Evolutionary conservation across 768 basidiomycete species (phyloP).

Genomic region (Agrocybe pediades): DNA sequence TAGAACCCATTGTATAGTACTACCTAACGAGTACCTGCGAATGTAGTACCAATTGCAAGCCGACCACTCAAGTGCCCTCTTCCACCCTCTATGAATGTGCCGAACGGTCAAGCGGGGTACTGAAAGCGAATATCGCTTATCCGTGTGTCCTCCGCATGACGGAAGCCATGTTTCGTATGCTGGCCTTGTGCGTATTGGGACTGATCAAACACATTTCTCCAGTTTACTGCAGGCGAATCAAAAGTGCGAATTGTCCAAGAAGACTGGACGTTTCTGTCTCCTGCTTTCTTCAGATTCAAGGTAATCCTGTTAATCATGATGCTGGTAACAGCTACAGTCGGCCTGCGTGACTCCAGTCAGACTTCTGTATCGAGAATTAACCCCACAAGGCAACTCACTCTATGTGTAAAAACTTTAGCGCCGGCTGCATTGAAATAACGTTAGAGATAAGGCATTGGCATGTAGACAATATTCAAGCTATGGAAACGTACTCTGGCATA

Average conservation of each 20-base stretch:
- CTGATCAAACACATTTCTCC: too few relatives aligned
- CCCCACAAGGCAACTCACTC: slow-evolving; percentile 7
- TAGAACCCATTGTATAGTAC: too few relatives aligned
- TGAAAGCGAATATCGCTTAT: too few relatives aligned
- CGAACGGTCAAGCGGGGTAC: too few relatives aligned
- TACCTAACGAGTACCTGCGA: too few relatives aligned
- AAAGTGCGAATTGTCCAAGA: background rate
- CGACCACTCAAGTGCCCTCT: too few relatives aligned
- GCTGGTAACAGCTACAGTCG: background rate
- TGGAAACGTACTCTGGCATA: slow-evolving; percentile 3
- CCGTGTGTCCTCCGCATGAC: too few relatives aligned
- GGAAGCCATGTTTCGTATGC: too few relatives aligned
- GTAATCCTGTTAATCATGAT: slow-evolving; percentile 13
- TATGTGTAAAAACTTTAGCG: slow-evolving; percentile 8
- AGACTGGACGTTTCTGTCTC: background rate
- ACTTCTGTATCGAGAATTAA: background rate
- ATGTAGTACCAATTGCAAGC: too few relatives aligned
- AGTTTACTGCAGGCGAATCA: background rate
- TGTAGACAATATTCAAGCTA: background rate
- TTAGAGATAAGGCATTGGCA: background rate
- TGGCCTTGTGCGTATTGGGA: too few relatives aligned
- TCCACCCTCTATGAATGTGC: too few relatives aligned
- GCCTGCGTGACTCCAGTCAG: background rate
- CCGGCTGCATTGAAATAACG: background rate
- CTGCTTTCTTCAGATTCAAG: slow-evolving; percentile 7